A percentile compares a stretch with the other conserved stretches of the same genome.
Conservation (phyloP, 1,284 basidiomycete genomes). For the Athelia sp. region DNA sequence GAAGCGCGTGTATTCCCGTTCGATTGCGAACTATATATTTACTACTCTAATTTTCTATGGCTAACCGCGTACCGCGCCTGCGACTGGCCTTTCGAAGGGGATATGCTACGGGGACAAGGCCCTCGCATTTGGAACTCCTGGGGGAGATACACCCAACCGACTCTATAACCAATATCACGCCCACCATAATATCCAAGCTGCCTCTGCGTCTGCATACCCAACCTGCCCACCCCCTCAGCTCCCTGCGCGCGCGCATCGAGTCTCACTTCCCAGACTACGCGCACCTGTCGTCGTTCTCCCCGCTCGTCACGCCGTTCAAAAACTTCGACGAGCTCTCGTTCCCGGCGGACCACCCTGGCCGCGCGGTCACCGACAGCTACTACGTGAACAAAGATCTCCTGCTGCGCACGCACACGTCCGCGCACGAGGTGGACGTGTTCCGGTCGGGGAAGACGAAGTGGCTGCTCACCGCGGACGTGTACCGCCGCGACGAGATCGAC, state of each 20-base stretch:
- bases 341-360: constrained; percentile 89
- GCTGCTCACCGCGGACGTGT: constrained; percentile 97
- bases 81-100: no score
- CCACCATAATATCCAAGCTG: constrained; percentile 78
- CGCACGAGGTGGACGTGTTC: constrained; percentile 96
- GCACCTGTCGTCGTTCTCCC: constrained; percentile 71
- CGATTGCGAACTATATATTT: no score
- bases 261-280: constrained; percentile 72
- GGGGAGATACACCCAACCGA: constrained; percentile 67
- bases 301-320: constrained; percentile 85
- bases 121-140: constrained; percentile 33
- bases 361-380: constrained; percentile 89
- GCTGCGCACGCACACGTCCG: constrained; percentile 96
- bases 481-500: constrained; percentile 98
- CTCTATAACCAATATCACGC: constrained; percentile 80
- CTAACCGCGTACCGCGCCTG: background rate
- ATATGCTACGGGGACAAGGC: background rate
- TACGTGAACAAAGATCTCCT: constrained; percentile 90
- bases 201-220: constrained; percentile 70
- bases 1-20: no score
- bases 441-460: constrained; percentile 72
- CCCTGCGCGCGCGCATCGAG: constrained; percentile 84
- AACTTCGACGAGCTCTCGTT: constrained; percentile 99
- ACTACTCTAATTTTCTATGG: constrained; percentile 6
- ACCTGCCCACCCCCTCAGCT: constrained; percentile 80